Conservation (phyloP, 345 rosid genomes). For the Sonneratia caseolaris region DNA sequence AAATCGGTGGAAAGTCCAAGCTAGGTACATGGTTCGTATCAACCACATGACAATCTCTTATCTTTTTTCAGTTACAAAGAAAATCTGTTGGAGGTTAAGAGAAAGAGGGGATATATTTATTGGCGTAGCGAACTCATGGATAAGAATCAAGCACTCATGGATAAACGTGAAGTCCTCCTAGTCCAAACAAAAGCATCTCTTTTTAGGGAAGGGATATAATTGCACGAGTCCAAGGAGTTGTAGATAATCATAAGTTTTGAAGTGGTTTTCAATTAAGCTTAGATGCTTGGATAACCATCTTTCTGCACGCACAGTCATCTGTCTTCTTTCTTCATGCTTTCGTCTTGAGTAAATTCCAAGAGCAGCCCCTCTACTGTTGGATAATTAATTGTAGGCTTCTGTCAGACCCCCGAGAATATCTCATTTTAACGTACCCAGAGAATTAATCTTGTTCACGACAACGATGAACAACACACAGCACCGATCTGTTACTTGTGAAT, state of each 20-base stretch:
- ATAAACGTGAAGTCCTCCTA: slow-evolving; percentile 26
- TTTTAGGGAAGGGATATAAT: slow-evolving; percentile 8
- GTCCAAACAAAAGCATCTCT: slow-evolving; percentile 47
- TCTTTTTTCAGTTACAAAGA: background rate
- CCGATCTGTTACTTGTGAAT: too few species aligned
- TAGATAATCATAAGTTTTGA: slow-evolving; percentile 38
- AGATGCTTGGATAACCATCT: background rate
- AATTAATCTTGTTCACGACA: too few species aligned
- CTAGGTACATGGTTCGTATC: slow-evolving; percentile 36
- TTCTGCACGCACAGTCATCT: background rate
- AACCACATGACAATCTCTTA: slow-evolving; percentile 26
- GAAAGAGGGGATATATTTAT: too few species aligned
- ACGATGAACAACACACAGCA: too few species aligned
- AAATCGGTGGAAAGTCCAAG: slow-evolving; percentile 17
- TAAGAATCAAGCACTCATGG: background rate
- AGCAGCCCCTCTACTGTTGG: background rate
- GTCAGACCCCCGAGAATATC: background rate
- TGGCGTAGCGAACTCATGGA: too few species aligned
- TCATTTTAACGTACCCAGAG: background rate
- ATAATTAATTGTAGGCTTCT: background rate
- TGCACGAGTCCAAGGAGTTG: slow-evolving; percentile 6
- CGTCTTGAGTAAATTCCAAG: background rate
- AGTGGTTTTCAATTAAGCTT: background rate
- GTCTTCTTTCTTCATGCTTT: background rate
- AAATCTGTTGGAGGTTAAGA: too few species aligned